phyloP scores from a whole-genome alignment of 192 early-diverging fungal genomes.

The Endogone sp. region DNA sequence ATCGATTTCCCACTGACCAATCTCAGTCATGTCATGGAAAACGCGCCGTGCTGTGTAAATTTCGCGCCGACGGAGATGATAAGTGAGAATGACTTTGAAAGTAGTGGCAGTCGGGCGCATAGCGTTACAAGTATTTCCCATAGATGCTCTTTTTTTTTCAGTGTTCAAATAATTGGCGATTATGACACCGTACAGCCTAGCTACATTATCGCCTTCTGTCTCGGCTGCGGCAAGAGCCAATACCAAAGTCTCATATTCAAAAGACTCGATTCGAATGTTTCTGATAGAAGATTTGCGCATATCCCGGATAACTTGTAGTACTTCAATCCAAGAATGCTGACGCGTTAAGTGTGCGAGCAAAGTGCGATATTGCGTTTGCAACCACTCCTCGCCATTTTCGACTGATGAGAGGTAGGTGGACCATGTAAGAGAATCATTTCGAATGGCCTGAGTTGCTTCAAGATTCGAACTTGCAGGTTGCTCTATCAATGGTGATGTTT shows the following conservation, averaged over 20 bases:
- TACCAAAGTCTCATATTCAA: background rate
- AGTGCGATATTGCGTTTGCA: too few relatives aligned
- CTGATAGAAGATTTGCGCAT: background rate
- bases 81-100: background rate
- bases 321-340: background rate
- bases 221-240: background rate
- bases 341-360: too few relatives aligned
- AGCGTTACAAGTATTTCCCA: background rate
- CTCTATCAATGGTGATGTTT: too few relatives aligned
- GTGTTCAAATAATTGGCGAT: background rate
- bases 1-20: background rate
- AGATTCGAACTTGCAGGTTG: too few relatives aligned
- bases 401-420: too few relatives aligned
- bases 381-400: too few relatives aligned
- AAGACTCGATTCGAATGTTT: background rate
- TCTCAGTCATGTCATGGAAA: background rate
- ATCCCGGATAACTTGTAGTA: background rate
- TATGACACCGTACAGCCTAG: background rate
- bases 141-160: background rate
- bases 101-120: background rate
- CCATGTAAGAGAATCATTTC: too few relatives aligned
- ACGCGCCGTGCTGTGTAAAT: background rate
- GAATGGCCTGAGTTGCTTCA: too few relatives aligned
- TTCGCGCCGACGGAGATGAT: background rate
- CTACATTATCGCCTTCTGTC: background rate